Conservation (phyloP, 2,329 filamentous ascomycete species). For the Raffaelea albimanens region DNA sequence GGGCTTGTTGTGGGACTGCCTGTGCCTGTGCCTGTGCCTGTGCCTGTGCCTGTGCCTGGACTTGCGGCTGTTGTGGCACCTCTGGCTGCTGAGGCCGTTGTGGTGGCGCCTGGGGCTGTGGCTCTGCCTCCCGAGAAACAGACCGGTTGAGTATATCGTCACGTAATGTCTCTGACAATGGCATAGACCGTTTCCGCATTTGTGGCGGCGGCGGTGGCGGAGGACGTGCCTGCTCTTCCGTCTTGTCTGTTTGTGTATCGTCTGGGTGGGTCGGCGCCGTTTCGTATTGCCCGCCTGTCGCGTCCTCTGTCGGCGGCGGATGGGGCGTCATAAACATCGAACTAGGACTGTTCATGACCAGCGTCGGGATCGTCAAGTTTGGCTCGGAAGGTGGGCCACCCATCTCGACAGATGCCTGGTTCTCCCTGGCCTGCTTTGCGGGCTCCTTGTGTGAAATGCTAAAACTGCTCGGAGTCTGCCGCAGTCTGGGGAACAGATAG, state of each 20-base stretch:
- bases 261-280: slow-evolving; percentile 20
- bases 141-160: too few species aligned
- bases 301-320: neutral
- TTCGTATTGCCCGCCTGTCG: slow-evolving; percentile 18
- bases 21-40: neutral
- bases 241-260: too few species aligned
- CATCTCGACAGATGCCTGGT: slow-evolving; percentile 12
- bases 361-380: slow-evolving; percentile 9
- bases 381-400: slow-evolving; percentile 10
- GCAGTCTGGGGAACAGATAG: slow-evolving; percentile 39
- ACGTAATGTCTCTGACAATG: too few species aligned
- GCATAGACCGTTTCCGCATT: too few species aligned
- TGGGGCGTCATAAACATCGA: neutral
- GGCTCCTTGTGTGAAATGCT: too few species aligned
- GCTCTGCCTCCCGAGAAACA: too few species aligned
- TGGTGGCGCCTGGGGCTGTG: too few species aligned
- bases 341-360: slow-evolving; percentile 6
- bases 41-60: too few species aligned
- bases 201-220: too few species aligned
- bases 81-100: too few species aligned
- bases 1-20: slow-evolving; percentile 26
- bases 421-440: neutral
- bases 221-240: too few species aligned
- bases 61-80: too few species aligned
- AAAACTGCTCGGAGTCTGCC: slow-evolving; percentile 13